Base-by-base conservation (phyloP, 2,329 filamentous ascomycete species). In the Pseudonectria buxi region DNA sequence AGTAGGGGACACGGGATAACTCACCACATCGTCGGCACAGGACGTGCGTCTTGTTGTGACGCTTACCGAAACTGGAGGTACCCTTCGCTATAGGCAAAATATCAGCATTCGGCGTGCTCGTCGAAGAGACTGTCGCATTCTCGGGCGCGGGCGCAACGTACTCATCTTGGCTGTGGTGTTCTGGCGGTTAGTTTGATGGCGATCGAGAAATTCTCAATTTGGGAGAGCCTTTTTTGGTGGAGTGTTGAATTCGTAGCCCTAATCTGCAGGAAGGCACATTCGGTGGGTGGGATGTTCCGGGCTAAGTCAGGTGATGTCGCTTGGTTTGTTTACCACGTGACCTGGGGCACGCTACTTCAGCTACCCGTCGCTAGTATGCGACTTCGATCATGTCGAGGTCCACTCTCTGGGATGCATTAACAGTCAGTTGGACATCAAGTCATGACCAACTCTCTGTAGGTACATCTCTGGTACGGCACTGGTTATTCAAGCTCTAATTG, bases 11-110 rank as follows among this genome's bases (percentile, higher is more conserved):
- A 45, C 14, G 34, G 35, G 15, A 47, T 36, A 35, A 87, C 85
- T 79, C 73, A 92, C 87, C 89, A 81, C 88, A 95, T 75, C 89
- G 89, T 80, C 89, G 84, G 86, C 89, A 95, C 71, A 95, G 76
- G 69, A 83, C 88, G 82, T 95, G 89, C 77, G 88, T 87, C 83
- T 94, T 94, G 81, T 90, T 94, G 79, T 94, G 87, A 81, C 87
- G 67, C 63, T 72, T 72, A 64, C 68, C 68, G 59, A 72, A 72
- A 60, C 68, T 72, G 59, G 69, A 71, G 56, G 71, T 74, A 68
- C 71, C 71, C 70, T 74, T 74, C 56, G 70, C 70, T 74, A 53
- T 56, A 61, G 49, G 45, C n/a, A 36, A 30, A 43, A 35, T 29
- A 46, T 56, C 54, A 54, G 55, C 45, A 44, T 41, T 36, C 36